These are phyloP conservation scores for Cichorium intybus DNA, from an alignment of 140 eudicot species.

Conservation along the genomic window DNA sequence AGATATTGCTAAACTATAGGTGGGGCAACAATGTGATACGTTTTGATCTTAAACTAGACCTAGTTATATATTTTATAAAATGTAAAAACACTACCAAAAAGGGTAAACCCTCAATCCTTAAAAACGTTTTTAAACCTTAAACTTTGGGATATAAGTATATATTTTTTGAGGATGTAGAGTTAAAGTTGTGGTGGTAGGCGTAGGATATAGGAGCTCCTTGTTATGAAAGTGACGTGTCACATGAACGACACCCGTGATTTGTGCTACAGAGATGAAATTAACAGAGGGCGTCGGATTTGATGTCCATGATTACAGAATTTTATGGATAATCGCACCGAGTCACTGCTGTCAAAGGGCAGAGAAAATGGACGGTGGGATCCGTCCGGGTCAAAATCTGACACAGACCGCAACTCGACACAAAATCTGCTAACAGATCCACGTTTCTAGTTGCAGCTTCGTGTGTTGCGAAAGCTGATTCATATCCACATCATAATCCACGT, in stretches of 20 bases:
- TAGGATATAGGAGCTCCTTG: not conserved
- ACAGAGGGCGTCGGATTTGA: conserved; percentile 32
- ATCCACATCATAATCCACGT: conserved; percentile 39
- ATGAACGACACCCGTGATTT: conserved; percentile 39
- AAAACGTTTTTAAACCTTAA: not conserved
- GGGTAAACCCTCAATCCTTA: no score
- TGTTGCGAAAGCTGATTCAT: conserved; percentile 28
- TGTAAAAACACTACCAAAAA: no score
- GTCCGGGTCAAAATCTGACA: conserved; percentile 32
- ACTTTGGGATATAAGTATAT: not conserved
- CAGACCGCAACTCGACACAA: conserved; percentile 33
- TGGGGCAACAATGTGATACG: not conserved
- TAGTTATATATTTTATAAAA: no score
- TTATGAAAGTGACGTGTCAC: conserved; percentile 34
- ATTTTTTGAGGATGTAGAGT: not conserved
- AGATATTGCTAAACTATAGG: no score
- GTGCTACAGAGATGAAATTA: conserved; percentile 21
- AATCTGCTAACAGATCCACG: conserved; percentile 37
- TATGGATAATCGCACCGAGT: conserved; percentile 43
- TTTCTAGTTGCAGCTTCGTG: conserved; percentile 28
- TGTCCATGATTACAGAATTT: conserved; percentile 33
- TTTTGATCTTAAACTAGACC: no score
- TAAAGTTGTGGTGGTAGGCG: conserved; percentile 2
- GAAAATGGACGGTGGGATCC: conserved; percentile 29
- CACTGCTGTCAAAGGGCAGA: not conserved